Percentiles rank a stretch among this genome's conserved stretches.
Conservation (phyloP, 306 rosid genomes). For the Vachellia collinsii region DNA sequence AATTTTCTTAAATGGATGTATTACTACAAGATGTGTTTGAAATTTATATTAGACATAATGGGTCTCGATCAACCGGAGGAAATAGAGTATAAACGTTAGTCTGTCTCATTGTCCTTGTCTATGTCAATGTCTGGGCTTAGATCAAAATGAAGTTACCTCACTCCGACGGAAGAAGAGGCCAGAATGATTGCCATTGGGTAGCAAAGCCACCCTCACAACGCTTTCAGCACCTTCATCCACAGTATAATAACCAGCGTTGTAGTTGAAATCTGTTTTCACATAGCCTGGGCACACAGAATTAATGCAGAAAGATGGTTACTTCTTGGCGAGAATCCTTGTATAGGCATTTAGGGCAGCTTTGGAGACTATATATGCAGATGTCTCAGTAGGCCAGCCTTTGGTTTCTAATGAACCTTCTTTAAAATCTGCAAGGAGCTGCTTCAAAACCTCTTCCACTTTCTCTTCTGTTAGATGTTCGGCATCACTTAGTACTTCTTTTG, state of each 20-base stretch:
- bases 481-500: constrained; percentile 38
- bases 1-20: too few relatives aligned
- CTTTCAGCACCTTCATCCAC: constrained; percentile 49
- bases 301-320: constrained; percentile 29
- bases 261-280: constrained; percentile 33
- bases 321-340: constrained; percentile 47
- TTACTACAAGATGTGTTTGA: too few relatives aligned
- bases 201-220: constrained; percentile 53
- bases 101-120: too few relatives aligned
- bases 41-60: too few relatives aligned
- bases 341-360: constrained; percentile 49
- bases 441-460: constrained; percentile 35
- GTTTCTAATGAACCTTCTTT: constrained; percentile 30
- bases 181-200: constrained; percentile 35
- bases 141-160: constrained; percentile 42
- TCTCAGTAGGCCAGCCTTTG: constrained; percentile 39
- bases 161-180: constrained; percentile 34
- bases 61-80: too few relatives aligned
- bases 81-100: too few relatives aligned
- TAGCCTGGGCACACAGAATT: constrained; percentile 42
- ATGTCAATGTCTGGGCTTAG: too few relatives aligned
- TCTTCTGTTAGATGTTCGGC: constrained; percentile 41
- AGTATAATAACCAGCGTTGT: background rate
- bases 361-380: constrained; percentile 41
- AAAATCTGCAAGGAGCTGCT: constrained; percentile 38